phyloP scores from a whole-genome alignment of 202 grass and related monocot species.

The Setaria viridis region DNA sequence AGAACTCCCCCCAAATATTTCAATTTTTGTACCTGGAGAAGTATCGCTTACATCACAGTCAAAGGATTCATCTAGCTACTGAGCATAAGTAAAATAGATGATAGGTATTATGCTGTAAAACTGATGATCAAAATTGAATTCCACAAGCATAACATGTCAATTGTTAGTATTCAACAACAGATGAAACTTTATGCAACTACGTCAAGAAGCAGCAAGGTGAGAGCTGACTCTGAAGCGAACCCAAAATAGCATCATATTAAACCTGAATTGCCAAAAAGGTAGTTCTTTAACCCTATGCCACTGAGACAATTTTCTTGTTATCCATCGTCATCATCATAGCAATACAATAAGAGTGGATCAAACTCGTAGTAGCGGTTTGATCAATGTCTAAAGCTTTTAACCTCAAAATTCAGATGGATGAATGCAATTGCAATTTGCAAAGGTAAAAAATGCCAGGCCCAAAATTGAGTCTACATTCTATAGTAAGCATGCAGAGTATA shows the following conservation, averaged over 20 bases:
- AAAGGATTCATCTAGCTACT: not conserved
- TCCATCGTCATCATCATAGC: constrained; percentile 35
- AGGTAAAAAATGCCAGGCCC: constrained; percentile 34
- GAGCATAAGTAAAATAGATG: too few species aligned
- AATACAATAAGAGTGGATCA: constrained; percentile 49
- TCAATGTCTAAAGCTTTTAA: constrained; percentile 31
- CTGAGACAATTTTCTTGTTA: constrained; percentile 29
- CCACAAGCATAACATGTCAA: not conserved
- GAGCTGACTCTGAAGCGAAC: not conserved
- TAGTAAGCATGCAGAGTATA: constrained; percentile 45
- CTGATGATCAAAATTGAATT: not conserved
- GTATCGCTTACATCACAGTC: not conserved
- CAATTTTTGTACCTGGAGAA: not conserved
- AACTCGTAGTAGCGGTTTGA: constrained; percentile 38
- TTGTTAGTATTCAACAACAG: too few species aligned
- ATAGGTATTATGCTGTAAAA: not conserved
- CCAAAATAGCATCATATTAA: constrained; percentile 1
- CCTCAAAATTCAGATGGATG: constrained; percentile 40
- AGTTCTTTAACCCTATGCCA: constrained; percentile 6
- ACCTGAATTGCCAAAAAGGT: not conserved
- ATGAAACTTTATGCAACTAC: too few species aligned
- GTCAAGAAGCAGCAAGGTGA: not conserved
- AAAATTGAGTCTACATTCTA: constrained; percentile 53
- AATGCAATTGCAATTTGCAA: constrained; percentile 33
- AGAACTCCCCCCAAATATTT: not conserved